Conservation (phyloP, 106 monocot genomes). For the Allium cepa region DNA sequence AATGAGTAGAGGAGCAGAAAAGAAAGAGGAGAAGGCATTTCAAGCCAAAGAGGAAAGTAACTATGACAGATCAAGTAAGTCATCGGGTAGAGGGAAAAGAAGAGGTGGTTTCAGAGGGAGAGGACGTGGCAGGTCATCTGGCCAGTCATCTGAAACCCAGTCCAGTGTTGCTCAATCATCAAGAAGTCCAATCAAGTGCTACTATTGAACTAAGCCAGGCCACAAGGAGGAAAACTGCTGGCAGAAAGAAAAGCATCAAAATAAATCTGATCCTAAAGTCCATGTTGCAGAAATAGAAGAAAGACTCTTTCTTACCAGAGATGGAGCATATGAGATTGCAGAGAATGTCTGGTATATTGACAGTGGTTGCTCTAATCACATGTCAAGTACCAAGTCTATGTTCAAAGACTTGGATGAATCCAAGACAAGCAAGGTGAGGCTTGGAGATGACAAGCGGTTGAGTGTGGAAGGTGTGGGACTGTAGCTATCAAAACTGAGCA, state of each 20-base stretch:
- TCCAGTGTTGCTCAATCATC: neutral
- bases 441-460: too few relatives aligned
- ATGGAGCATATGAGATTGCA: neutral
- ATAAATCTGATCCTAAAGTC: too few relatives aligned
- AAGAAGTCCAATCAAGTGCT: conserved; percentile 1
- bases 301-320: conserved; percentile 1
- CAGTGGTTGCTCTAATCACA: too few relatives aligned
- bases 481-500: conserved; percentile 4
- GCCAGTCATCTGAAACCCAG: conserved; percentile 1
- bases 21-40: too few relatives aligned
- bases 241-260: conserved; percentile 5
- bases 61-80: neutral
- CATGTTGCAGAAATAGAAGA: neutral
- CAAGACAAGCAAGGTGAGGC: too few relatives aligned
- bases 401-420: too few relatives aligned
- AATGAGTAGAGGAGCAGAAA: too few relatives aligned
- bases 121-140: neutral
- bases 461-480: neutral
- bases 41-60: too few relatives aligned
- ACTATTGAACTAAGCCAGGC: conserved; percentile 1
- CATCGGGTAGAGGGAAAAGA: neutral
- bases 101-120: neutral
- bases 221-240: conserved; percentile 2
- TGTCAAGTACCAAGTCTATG: too few relatives aligned
- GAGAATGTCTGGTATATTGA: too few relatives aligned